Evolutionary conservation across 2,329 filamentous ascomycete genomes (phyloP), one percentile per base, ranked within the genome.

Genomic region (Colletotrichum nymphaeae): DNA sequence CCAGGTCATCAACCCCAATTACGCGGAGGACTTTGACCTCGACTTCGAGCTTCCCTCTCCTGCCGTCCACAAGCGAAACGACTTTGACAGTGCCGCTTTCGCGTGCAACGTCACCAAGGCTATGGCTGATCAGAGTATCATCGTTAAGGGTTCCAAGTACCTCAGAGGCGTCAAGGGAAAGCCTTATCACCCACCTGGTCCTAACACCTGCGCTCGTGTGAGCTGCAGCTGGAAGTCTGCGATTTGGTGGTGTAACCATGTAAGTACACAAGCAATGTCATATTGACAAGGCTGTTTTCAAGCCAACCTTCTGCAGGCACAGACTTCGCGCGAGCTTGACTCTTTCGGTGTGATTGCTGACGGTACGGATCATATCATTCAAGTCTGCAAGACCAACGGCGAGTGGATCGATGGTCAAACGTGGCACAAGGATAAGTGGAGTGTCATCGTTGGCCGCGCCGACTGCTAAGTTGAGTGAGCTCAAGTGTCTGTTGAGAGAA

Each of bases 231-330:
- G 56, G 16, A 59, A 64, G 16, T 28, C 63, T 19, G 63, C 26
- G 9, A 74, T 74, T 22, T 63, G 32, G 30, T 67, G 67, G 63
- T 74, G 72, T 53, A 74, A 71, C 28, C 63, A 71, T 35, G 72
- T 74, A 35, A 19, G 55, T 62, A 37, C 19, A 24, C 11, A 9
- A 26, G 35, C 14, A 8, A 42, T 19, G 12, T 1, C 42, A 9
- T 49, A 8, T 49, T 49, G 3, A 9, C 7, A 49, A 49, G 19
- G 1, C 19, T 11, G 11, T 22, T n/a, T 8, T 49, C 7, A 22
- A n/a, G 19, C 42, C 42, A 42, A 59, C n/a, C 24, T 24, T 22
- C 12, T 49, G 5, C n/a, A 53, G 57, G 53, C 37, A 8, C 8
- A n/a, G 12, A 52, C 37, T 16, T 4, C 60, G 1, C 52, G 64